Conservation (phyloP, 257 asterid species). For the Fraxinus quadrangulata region DNA sequence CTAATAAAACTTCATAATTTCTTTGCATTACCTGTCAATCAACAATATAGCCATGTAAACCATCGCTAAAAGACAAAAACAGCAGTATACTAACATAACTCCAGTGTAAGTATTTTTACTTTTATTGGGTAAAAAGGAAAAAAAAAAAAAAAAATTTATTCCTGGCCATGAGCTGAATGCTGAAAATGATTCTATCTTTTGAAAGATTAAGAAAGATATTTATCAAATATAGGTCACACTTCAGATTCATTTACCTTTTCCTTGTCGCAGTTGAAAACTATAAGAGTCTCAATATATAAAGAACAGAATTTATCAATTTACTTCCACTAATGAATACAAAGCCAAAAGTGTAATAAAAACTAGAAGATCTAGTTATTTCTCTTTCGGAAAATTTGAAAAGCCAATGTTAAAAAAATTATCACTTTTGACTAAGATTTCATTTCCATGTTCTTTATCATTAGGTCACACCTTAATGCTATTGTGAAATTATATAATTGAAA, state of each 20-base stretch:
- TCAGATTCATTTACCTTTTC: neutral
- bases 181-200: neutral
- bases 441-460: neutral
- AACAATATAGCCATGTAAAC: conserved; percentile 20
- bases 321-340: neutral
- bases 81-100: conserved; percentile 10
- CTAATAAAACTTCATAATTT: conserved; percentile 74
- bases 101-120: neutral
- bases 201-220: neutral
- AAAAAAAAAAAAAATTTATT: neutral
- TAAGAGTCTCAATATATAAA: neutral
- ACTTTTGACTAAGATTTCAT: neutral
- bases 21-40: conserved; percentile 79
- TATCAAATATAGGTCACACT: neutral
- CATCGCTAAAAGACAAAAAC: conserved; percentile 19
- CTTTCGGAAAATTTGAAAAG: neutral
- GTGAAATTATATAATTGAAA: neutral
- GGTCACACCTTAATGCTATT: neutral
- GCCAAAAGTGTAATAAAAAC: neutral
- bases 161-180: neutral
- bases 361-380: neutral
- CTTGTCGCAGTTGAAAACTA: neutral
- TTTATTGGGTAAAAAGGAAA: neutral
- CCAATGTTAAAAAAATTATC: neutral
- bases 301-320: neutral